Base-by-base conservation (phyloP, 192 early-diverging fungal species). In the Linnemannia exigua region DNA sequence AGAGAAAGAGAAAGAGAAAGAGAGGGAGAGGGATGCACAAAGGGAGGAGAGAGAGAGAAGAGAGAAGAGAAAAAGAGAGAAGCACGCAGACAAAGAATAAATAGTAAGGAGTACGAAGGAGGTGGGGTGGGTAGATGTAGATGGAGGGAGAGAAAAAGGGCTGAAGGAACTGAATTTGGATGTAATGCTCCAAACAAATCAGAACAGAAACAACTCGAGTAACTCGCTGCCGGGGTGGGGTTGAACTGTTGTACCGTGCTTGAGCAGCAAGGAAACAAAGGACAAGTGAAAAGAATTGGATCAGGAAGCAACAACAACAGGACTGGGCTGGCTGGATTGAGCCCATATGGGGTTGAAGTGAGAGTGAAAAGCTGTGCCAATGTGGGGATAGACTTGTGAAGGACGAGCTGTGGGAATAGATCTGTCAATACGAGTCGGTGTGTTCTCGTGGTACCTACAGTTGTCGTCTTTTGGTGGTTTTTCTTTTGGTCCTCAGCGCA, bases 41-140 rank as follows among this genome's bases (percentile, higher is more conserved):
- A 46, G 71, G 31, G 67, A 69, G 31, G 22, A 63, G 33, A 63
- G 61, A 63, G 17, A 75, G 61, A 63, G 15, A 63, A 41, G n/a
- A 63, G 33, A 63, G 48, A 68, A 17, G 9, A 68, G 67, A 16
- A 17, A 35, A 68, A 19, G 28, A 48, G 38, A 48, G 41, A n/a
- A 68, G 35, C 38, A 72, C 38, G 31, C 33, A 41, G 46, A 35
- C 38, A 51, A 33, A 48, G 67, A 46, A 68, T 35, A 68, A 77
- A 70, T 70, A 77, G 76, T 70, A 77, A 77, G 76, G 76, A 72
- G 77, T 44, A 41, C 50, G 50, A 79, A 79, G 69, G 77, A 79
- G 77, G 77, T 77, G 66, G 75, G 47, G 70, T 54, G 70, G 47
- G 70, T 79, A 79, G 70, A 72, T 72, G 77, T 58, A 79, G 70